Evolutionary conservation across 805 yeast genomes (phyloP), one percentile per base, ranked within the genome.

Genomic region (Kodamaea leandrae): DNA sequence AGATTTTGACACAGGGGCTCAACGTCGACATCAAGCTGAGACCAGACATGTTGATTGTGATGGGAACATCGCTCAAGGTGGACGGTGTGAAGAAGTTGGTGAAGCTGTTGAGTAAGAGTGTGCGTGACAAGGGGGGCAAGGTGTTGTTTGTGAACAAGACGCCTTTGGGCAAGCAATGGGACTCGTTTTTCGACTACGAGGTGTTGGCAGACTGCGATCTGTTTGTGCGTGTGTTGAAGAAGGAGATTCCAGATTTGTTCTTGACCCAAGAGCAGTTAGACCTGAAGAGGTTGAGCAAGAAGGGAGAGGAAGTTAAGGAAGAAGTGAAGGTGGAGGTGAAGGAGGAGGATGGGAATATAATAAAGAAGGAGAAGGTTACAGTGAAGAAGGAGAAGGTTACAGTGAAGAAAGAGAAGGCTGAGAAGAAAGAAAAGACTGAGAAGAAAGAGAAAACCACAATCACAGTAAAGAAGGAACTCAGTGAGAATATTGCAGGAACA

Each of bases 1-100:
- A 87, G 46, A 64, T 71, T n/a, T 79, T 91, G 30, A 84, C 95
- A 2, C 73, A 72, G 35, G 88, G 89, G 6, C 63, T 86, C 28
- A 73, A 68, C 37, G 68, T 74, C 15, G 98, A 91, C 63, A 55
- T 87, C 43, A 71, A 67, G 45, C 66, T 76, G 32, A 72, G 68
- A 44, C 96, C 97, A 0, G 96, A 89, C 55, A 58, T 86, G 45
- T 71, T 93, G 36, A 63, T 91, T n/a, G 84, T 91, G 8, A 82
- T 87, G 76, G 99, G 99, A 0, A 93, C 99, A 0, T 87, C 96
- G 4, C 68, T 93, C 29, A 86, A 82, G 63, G 98, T 91, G 9
- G 86, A 83, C 49, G 99, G 99, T 1, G 90, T 93, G 35, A 84
- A 81, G 55, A 78, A 77, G 49, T 68, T 91, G 15, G 96, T 90